Evolutionary conservation across 2,329 filamentous ascomycete species (phyloP).

Genomic region (Xylariaceae sp.): DNA sequence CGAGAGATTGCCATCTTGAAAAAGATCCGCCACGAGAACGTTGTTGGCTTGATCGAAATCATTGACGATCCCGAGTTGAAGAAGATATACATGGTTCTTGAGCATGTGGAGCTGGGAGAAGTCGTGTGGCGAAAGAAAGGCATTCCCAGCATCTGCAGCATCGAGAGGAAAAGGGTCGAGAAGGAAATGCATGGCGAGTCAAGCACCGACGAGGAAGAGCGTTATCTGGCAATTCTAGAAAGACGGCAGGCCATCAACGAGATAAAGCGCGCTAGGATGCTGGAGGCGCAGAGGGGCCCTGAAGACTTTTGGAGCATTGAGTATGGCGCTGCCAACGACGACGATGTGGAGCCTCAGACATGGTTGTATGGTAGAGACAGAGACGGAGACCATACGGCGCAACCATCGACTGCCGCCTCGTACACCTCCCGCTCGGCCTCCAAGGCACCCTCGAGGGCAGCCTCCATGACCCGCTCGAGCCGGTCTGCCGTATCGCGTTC

Average conservation of each 20-base stretch:
- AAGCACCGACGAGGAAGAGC: slow-evolving; percentile 57
- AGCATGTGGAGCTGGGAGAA: slow-evolving; percentile 91
- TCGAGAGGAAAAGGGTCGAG: slow-evolving; percentile 78
- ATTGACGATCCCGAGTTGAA: slow-evolving; percentile 95
- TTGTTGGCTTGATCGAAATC: slow-evolving; percentile 91
- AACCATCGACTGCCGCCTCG: slow-evolving; percentile 16
- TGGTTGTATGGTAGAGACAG: slow-evolving; percentile 22
- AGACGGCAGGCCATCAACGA: slow-evolving; percentile 56
- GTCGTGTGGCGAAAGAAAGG: slow-evolving; percentile 92
- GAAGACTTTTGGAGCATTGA: slow-evolving; percentile 81
- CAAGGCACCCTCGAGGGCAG: slow-evolving; percentile 30
- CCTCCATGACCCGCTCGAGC: slow-evolving; percentile 45
- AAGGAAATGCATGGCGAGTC: slow-evolving; percentile 61
- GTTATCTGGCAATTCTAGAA: slow-evolving; percentile 56
- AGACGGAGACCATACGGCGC: slow-evolving; percentile 18
- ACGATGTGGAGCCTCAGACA: slow-evolving; percentile 37
- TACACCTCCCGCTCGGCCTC: slow-evolving; percentile 22
- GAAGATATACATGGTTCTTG: slow-evolving; percentile 97
- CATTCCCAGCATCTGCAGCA: slow-evolving; percentile 73
- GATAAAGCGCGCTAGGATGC: slow-evolving; percentile 56
- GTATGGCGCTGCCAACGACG: slow-evolving; percentile 61
- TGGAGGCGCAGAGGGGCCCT: slow-evolving; percentile 45
- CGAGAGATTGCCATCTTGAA: slow-evolving; percentile 97
- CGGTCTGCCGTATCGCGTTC: slow-evolving; percentile 44
- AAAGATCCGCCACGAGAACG: slow-evolving; percentile 95